These are phyloP conservation scores for Crithidia sp. DNA, from an alignment of 208 protist species.

Conservation along the genomic window DNA sequence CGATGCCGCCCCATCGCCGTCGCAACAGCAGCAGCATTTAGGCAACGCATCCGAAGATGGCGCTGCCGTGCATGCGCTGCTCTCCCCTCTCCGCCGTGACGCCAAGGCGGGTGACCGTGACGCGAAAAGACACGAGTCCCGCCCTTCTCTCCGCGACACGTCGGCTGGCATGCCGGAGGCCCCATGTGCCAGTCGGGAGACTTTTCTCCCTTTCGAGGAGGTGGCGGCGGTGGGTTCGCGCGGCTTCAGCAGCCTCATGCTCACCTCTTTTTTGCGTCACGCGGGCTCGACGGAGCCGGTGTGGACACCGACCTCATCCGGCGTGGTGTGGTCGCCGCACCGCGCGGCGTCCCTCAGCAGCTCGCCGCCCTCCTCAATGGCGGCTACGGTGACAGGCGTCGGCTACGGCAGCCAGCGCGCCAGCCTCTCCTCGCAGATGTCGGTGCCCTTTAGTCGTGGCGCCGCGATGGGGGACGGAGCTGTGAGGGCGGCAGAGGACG, in stretches of 20 bases:
- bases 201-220: slow-evolving; percentile 25
- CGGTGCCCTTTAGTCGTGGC: neutral
- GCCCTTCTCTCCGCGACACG: neutral
- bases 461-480: too few species aligned
- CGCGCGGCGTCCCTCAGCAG: slow-evolving; percentile 4
- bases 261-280: slow-evolving; percentile 23
- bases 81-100: neutral
- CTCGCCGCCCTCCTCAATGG: slow-evolving; percentile 17
- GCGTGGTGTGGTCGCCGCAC: slow-evolving; percentile 16
- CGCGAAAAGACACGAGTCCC: too few species aligned
- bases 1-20: neutral
- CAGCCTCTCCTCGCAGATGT: slow-evolving; percentile 6
- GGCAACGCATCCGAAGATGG: neutral
- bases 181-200: neutral
- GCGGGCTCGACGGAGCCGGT: slow-evolving; percentile 12
- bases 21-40: slow-evolving; percentile 1
- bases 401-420: neutral
- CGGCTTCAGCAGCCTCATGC: slow-evolving; percentile 32
- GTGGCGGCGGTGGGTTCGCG: slow-evolving; percentile 5
- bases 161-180: neutral
- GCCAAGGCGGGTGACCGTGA: neutral
- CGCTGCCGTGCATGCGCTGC: neutral
- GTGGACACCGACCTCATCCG: slow-evolving; percentile 9
- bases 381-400: slow-evolving; percentile 13
- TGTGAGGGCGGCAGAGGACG: neutral